phyloP scores from a whole-genome alignment of 108 stramenopile species.

The Aurantiochytrium sp. region DNA sequence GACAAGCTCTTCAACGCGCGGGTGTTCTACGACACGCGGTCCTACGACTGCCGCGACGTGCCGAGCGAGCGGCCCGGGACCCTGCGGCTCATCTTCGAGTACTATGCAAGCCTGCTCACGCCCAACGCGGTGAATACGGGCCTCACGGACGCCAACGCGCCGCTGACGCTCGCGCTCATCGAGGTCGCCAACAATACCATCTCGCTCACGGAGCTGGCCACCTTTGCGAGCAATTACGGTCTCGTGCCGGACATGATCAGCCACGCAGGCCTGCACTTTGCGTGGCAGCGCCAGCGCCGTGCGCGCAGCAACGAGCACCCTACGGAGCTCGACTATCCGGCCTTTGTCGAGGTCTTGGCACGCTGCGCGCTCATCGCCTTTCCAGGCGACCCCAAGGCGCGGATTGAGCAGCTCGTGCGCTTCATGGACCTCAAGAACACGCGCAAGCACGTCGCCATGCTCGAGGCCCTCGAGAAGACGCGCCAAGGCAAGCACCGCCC shows the following conservation, averaged over 20 bases:
- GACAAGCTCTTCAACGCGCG: neutral
- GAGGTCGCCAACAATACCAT: conserved; percentile 9
- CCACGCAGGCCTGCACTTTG: neutral
- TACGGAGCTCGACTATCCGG: neutral
- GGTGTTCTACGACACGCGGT: neutral
- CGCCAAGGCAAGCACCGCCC: neutral
- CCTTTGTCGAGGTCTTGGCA: neutral
- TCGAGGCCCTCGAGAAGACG: neutral
- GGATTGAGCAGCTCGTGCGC: neutral
- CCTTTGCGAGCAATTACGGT: neutral
- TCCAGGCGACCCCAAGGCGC: neutral
- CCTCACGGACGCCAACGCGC: neutral
- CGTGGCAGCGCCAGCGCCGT: conserved; percentile 10
- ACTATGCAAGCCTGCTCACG: neutral
- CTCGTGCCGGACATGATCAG: neutral
- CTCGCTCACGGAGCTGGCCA: neutral
- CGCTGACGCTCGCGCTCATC: neutral
- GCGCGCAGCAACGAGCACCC: neutral
- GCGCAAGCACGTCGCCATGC: neutral
- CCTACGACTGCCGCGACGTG: conserved; percentile 15
- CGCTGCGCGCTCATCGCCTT: conserved; percentile 18
- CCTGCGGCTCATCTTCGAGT: neutral
- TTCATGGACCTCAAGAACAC: neutral
- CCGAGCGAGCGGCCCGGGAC: conserved; percentile 1
- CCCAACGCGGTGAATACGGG: neutral